phyloP scores from a whole-genome alignment of 179 eudicot genomes.

The Vitellaria paradoxa region DNA sequence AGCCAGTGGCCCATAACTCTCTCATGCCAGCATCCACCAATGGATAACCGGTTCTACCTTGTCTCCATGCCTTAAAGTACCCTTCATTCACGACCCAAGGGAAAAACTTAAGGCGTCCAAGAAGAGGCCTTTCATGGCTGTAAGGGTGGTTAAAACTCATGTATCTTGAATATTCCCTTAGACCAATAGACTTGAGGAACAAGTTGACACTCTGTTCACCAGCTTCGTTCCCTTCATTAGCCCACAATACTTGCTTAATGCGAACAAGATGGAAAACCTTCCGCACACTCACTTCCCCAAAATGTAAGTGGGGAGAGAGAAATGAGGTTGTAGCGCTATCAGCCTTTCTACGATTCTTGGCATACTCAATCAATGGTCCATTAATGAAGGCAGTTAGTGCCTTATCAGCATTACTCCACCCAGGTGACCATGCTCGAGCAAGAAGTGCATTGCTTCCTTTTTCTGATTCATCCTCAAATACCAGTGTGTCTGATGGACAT shows the following conservation, averaged over 20 bases:
- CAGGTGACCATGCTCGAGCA: conserved; percentile 99
- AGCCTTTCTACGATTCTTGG: conserved; percentile 89
- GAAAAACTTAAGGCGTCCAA: conserved; percentile 86
- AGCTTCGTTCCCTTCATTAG: conserved; percentile 80
- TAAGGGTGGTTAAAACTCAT: conserved; percentile 92
- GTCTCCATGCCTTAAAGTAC: conserved; percentile 94
- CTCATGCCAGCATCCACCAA: conserved; percentile 99
- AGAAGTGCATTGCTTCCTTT: conserved; percentile 96
- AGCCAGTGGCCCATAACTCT: conserved; percentile 97
- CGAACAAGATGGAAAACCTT: conserved; percentile 87
- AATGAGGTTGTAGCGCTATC: conserved; percentile 97
- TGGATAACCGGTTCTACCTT: conserved; percentile 97
- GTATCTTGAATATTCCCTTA: conserved; percentile 92
- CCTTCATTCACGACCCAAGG: conserved; percentile 92
- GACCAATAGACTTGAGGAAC: conserved; percentile 92
- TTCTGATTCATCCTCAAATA: conserved; percentile 87
- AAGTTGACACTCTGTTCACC: conserved; percentile 92
- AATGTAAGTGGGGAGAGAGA: conserved; percentile 94
- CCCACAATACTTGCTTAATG: conserved; percentile 84
- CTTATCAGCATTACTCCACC: conserved; percentile 95
- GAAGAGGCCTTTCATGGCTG: conserved; percentile 91
- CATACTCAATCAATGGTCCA: conserved; percentile 79
- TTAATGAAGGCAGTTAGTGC: conserved; percentile 78
- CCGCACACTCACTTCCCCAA: conserved; percentile 89
- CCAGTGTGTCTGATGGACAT: conserved; percentile 62